A percentile compares a stretch with the other conserved stretches of the same genome.
These are phyloP conservation scores for Leishmania guyanensis DNA, from an alignment of 208 protist genomes.

Conservation along the genomic window DNA sequence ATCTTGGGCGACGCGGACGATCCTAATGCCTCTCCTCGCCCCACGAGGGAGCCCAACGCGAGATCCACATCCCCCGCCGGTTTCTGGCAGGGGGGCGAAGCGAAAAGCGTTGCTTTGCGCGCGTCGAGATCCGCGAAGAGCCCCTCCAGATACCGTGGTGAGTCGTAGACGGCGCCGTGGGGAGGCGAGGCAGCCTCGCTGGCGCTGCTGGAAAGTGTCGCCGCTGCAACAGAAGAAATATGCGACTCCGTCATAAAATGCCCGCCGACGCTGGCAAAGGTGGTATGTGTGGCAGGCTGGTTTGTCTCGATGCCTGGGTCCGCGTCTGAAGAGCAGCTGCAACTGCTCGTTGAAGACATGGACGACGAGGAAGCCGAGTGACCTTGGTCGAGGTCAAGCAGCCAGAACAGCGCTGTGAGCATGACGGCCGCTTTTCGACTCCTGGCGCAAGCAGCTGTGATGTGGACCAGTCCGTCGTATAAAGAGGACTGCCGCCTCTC, in stretches of 20 bases:
- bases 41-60: background rate
- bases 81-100: background rate
- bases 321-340: background rate
- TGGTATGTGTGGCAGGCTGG: constrained; percentile 7
- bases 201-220: background rate
- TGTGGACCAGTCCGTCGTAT: background rate
- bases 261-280: constrained; percentile 3
- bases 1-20: constrained; percentile 5
- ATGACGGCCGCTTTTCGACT: background rate
- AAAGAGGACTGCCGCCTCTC: background rate
- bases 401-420: constrained; percentile 23
- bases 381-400: constrained; percentile 23
- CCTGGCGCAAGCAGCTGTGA: background rate
- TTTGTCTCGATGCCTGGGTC: background rate
- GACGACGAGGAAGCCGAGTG: constrained; percentile 12
- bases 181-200: background rate
- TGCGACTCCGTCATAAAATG: constrained; percentile 20
- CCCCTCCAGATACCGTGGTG: background rate
- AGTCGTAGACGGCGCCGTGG: background rate
- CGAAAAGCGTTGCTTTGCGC: constrained; percentile 11
- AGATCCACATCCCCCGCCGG: background rate
- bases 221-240: background rate
- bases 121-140: constrained; percentile 25
- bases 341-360: background rate
- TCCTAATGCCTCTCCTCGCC: background rate